Evolutionary conservation across 495 filamentous ascomycete species (phyloP).

Genomic region (Penicillium alfredii): DNA sequence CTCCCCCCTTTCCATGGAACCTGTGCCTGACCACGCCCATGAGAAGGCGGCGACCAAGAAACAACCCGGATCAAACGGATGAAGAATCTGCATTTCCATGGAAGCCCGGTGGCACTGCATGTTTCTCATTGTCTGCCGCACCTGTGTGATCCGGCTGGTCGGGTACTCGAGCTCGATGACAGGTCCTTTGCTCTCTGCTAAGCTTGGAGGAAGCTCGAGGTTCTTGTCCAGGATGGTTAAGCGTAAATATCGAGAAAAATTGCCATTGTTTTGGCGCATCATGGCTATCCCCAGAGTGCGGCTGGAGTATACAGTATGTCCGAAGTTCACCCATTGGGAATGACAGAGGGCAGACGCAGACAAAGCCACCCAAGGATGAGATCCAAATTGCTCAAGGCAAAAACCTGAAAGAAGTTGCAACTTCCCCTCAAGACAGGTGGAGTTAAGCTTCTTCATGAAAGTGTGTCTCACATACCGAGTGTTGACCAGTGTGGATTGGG

Average conservation of each 20-base stretch:
- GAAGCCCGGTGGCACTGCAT: neutral
- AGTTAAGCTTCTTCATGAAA: too few species aligned
- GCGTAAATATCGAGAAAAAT: too few species aligned
- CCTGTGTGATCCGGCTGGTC: neutral
- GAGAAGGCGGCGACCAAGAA: neutral
- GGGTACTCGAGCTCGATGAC: neutral
- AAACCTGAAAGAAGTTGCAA: too few species aligned
- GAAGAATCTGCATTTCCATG: constrained; percentile 2
- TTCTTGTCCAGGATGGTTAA: constrained; percentile 2
- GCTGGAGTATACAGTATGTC: neutral
- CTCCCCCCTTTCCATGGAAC: constrained; percentile 4
- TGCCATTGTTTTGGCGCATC: too few species aligned
- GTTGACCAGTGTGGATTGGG: too few species aligned
- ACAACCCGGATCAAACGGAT: constrained; percentile 7
- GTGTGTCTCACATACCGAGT: too few species aligned
- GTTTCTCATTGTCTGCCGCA: constrained; percentile 5
- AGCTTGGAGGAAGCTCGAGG: neutral
- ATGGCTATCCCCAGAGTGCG: neutral
- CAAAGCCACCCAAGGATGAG: too few species aligned
- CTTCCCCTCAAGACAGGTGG: too few species aligned
- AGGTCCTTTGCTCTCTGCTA: too few species aligned
- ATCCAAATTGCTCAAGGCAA: too few species aligned
- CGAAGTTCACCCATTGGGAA: neutral
- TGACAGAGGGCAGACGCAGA: too few species aligned
- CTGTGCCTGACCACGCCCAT: neutral